Evolutionary conservation across 2,329 filamentous ascomycete genomes (phyloP), one percentile per base, ranked within the genome.

Genomic region (Exserohilum rostratum): DNA sequence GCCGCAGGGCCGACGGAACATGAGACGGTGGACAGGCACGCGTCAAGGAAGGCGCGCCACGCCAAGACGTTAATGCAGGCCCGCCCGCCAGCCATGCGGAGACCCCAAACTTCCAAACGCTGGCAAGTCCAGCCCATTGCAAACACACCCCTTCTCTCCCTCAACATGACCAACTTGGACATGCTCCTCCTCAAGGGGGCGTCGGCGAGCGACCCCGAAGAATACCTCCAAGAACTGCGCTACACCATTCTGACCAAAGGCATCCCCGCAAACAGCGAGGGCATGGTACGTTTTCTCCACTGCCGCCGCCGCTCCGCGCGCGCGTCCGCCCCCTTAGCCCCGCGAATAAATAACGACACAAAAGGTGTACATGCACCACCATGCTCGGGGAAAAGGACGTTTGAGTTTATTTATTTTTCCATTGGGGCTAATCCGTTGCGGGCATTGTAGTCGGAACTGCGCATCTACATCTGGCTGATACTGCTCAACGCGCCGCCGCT

Each of bases 401-500:
- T 30, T 15, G 39, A 30, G 27, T 29, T 18, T 18, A 5, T 11
- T 25, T 27, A 18, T 13, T 6, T 43, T 15, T 43, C 12, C 17
- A 43, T 13, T 12, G 2, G 17, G 15, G 25, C 45, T 47, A 47
- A 47, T 34, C 20, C 34, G 35, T 31, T 31, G 27, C 11, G 10
- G 27, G 10, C 18, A 56, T 30, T 13, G 40, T 25, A 96, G 93
- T 99, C 95, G 17, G 89, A 92, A 40, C 81, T 95, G 59, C 89
- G 95, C 68, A 96, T 98, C 73, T 98, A 99, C 75, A 86, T 96
- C 62, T 99, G 95, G 95, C 85, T 98, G 35, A 90, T 96, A 64
- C 85, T 99, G 11, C 88, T 99, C 66, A 90, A 96, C 71, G 88
- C 93, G 29, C 88, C 91, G 6, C 87, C 96, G 38, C 81, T 97